phyloP scores from a whole-genome alignment of 805 yeast species.

The Cyberlindnera subsufficiens region DNA sequence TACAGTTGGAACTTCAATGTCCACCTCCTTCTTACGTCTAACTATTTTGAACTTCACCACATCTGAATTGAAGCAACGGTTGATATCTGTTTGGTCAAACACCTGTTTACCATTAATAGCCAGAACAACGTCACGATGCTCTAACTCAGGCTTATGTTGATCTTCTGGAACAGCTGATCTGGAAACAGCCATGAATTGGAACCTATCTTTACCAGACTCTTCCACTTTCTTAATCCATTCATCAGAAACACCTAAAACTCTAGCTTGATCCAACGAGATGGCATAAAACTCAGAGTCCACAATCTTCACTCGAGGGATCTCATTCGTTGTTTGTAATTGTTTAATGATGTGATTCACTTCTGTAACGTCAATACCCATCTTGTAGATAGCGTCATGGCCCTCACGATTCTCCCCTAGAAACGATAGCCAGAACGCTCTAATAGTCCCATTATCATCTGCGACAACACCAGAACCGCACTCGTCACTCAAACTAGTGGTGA shows the following conservation, averaged over 20 bases:
- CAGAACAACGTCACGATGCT: slow-evolving; percentile 72
- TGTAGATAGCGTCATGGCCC: slow-evolving; percentile 51
- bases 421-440: slow-evolving; percentile 82
- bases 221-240: slow-evolving; percentile 73
- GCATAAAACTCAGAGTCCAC: slow-evolving; percentile 77
- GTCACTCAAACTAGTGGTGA: slow-evolving; percentile 66
- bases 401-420: slow-evolving; percentile 72
- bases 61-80: slow-evolving; percentile 32
- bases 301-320: slow-evolving; percentile 54
- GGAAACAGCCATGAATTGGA: slow-evolving; percentile 66
- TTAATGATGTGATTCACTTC: slow-evolving; percentile 56
- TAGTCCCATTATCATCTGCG: slow-evolving; percentile 69
- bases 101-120: slow-evolving; percentile 62
- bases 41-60: slow-evolving; percentile 56
- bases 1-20: slow-evolving; percentile 58
- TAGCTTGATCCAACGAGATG: slow-evolving; percentile 63
- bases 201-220: slow-evolving; percentile 52
- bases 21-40: slow-evolving; percentile 61
- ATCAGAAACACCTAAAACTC: slow-evolving; percentile 84
- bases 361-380: slow-evolving; percentile 73
- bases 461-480: slow-evolving; percentile 79
- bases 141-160: slow-evolving; percentile 22
- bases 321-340: slow-evolving; percentile 41
- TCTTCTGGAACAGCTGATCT: slow-evolving; percentile 54
- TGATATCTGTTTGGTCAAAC: slow-evolving; percentile 55